Percentiles rank a stretch among this genome's conserved stretches.
Evolutionary conservation across 192 early-diverging fungal species (phyloP).

Genomic region (Coemansia sp.): DNA sequence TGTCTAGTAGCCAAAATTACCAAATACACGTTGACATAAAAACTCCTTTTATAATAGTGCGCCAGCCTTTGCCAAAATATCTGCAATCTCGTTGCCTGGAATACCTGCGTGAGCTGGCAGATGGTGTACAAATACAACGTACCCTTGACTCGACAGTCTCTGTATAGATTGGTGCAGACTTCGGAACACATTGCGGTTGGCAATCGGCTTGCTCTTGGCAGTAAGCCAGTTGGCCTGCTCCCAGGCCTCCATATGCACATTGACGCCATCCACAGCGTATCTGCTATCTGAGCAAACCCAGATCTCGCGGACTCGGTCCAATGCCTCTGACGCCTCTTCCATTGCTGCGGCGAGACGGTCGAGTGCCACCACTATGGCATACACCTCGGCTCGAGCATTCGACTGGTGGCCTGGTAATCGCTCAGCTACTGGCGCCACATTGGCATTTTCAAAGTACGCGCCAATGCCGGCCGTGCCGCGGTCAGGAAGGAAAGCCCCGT

Average conservation of each 20-base stretch:
- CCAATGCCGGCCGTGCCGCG: slow-evolving; percentile 41
- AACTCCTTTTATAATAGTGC: slow-evolving; percentile 18
- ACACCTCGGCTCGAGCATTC: slow-evolving; percentile 37
- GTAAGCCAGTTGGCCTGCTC: slow-evolving; percentile 31
- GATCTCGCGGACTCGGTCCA: slow-evolving; percentile 14
- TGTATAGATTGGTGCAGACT: slow-evolving; percentile 12
- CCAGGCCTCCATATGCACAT: slow-evolving; percentile 47
- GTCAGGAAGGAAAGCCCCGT: slow-evolving; percentile 41
- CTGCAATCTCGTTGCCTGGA: slow-evolving; percentile 46
- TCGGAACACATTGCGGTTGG: slow-evolving; percentile 44
- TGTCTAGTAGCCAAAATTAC: no score
- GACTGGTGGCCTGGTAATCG: slow-evolving; percentile 40
- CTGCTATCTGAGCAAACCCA: slow-evolving; percentile 54
- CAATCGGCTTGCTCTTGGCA: slow-evolving; percentile 39
- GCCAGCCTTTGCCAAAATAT: slow-evolving; percentile 51
- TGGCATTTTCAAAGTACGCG: slow-evolving; percentile 26
- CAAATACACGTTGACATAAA: not conserved
- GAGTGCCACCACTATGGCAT: slow-evolving; percentile 30
- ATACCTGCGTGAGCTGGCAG: slow-evolving; percentile 44
- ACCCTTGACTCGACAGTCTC: slow-evolving; percentile 15
- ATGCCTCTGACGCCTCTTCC: not conserved
- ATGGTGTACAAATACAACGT: slow-evolving; percentile 46
- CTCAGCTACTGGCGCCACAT: slow-evolving; percentile 24
- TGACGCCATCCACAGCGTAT: slow-evolving; percentile 48
- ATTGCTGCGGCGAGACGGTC: not conserved